Base-by-base conservation (phyloP, 2,329 filamentous ascomycete genomes). In the Mycosphaerella arachidis region DNA sequence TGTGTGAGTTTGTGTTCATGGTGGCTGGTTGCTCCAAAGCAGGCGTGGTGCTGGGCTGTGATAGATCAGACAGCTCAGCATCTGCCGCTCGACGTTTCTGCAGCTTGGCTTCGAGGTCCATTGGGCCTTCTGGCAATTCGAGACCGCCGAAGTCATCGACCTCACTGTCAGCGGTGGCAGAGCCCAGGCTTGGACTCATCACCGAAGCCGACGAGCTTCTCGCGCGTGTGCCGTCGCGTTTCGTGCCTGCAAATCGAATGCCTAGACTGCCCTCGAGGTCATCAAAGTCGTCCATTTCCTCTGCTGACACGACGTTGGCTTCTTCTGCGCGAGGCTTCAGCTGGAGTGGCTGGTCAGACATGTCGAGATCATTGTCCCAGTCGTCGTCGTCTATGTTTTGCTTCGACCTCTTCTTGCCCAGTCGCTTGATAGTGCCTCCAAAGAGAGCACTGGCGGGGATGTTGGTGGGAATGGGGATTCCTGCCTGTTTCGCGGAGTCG, bases 221-320 rank as follows among this genome's bases (percentile, higher is more conserved):
- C 69, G 87, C 86, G 53, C 91, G 86, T n/a, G 82, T 57, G 29
- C 62, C 84, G 70, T 93, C 91, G 68, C 91, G 86, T 65, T 86
- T 84, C 13, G 91, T 96, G 48, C 93, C 93, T 43, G 90, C 92
- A 76, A 92, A 93, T 59, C 93, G 85, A 48, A 93, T 96, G 43
- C 93, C 92, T 60, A 97, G 81, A 73, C 92, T 97, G 57, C 92
- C 92, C 76, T 97, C 94, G 89, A 93, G 96, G 71, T 97, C 87
- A 61, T 89, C 92, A 67, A 96, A 86, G 63, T 96, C 92, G 55
- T 96, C 91, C 55, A 78, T 74, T 46, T 79, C 76, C 58, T 71
- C 66, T 53, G 61, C 61, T 16, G 63, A 60, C 30, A 70, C 69
- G 13, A 71, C 78, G 77, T 60, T 61, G 10, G 63, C 53, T 18